Base-by-base conservation (phyloP, 345 rosid species). In the Hibiscus mutabilis region DNA sequence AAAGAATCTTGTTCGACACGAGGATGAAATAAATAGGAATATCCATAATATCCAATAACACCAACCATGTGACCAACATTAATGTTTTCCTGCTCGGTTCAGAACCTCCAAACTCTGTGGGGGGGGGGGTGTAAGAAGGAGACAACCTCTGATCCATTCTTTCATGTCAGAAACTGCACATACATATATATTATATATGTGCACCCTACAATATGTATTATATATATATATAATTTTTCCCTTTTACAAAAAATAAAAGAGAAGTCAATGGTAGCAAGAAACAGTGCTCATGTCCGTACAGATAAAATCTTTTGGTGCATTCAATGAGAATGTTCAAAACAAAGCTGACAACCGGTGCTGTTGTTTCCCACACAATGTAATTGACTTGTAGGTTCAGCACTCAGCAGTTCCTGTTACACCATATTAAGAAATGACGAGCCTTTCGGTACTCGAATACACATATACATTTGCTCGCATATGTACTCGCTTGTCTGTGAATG, bases 61-160 rank as follows among this genome's bases (percentile, higher is more conserved):
- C 9, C 68, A 19, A 37, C 68, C 68, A 63, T 63, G 68, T 63
- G 51, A 37, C 27, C 27, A 19, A 63, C 8, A 63, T 63, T 63
- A 11, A 40, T 63, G 68, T 12, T 63, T 18, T 27, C 29, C 47
- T 37, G 25, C 27, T 62, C 35, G 14, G 10, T 18, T 63, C 67
- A 6, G 67, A 63, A 63, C 37, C 51, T 63, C 51, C 68, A 19
- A 63, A 37, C 10, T 37, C 2, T 18, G 67, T 62, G 49, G 68
- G 68, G 11, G 35, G 2, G 35, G 1, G 35, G 6, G 66, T 4
- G 24, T 21, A 15, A 7, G 27, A 19, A 63, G 27, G 27, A 5
- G 68, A 40, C 68, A 63, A 37, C 11, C 16, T 18, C 68, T 19
- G n/a, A 19, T 19, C 29, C 37, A 63, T 4, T 37, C 42, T 18